Conservation (phyloP, 2,329 filamentous ascomycete species). For the Penicillium hordei region DNA sequence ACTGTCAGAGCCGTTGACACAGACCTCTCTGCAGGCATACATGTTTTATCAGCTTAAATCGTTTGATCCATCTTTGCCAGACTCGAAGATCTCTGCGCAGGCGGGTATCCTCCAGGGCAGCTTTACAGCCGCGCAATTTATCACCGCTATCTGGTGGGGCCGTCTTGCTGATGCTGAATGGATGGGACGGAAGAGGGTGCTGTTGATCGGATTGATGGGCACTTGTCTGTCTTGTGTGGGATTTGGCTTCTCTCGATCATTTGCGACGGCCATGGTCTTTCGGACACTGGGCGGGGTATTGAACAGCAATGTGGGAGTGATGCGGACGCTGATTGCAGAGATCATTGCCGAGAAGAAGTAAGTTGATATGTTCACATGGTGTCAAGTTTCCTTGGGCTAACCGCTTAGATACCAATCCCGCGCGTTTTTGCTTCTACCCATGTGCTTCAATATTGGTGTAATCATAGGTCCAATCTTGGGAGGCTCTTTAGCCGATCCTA, state of each 20-base stretch:
- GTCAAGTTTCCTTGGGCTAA: not conserved
- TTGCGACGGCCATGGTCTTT: constrained; percentile 63
- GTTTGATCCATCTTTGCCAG: constrained; percentile 61
- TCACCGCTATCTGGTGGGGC: constrained; percentile 82
- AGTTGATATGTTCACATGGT: constrained; percentile 7
- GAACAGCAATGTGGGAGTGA: constrained; percentile 73
- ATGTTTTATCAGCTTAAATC: constrained; percentile 88
- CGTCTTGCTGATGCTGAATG: constrained; percentile 64
- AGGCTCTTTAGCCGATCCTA: constrained; percentile 67
- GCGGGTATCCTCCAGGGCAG: constrained; percentile 74
- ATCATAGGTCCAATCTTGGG: constrained; percentile 62
- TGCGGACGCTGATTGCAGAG: constrained; percentile 73
- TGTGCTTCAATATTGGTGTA: constrained; percentile 68
- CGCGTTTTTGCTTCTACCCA: constrained; percentile 61
- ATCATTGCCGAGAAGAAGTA: constrained; percentile 69
- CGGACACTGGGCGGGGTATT: constrained; percentile 64
- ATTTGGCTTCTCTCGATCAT: constrained; percentile 67
- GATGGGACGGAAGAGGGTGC: constrained; percentile 72
- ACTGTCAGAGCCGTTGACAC: constrained; percentile 77
- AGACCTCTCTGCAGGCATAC: constrained; percentile 75
- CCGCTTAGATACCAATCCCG: constrained; percentile 46
- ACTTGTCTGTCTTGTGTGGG: constrained; percentile 65
- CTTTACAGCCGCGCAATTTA: constrained; percentile 78
- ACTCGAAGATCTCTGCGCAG: constrained; percentile 69
- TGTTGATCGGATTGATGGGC: constrained; percentile 73